phyloP scores from a whole-genome alignment of 2,329 filamentous ascomycete species.

The Sarocladium oryzae region DNA sequence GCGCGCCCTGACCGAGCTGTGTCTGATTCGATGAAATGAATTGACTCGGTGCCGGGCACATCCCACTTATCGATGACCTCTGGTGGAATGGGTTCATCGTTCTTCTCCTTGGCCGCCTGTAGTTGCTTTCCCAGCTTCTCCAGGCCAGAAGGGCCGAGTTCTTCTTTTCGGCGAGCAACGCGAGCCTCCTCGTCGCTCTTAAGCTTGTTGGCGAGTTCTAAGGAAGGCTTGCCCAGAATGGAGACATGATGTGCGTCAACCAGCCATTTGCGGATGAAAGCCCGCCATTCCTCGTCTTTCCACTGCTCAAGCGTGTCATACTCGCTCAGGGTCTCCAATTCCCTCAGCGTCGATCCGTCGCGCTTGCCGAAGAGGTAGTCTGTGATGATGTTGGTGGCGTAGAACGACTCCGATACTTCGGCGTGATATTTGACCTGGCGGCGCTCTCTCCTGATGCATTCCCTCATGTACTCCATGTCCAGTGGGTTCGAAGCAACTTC shows the following conservation, averaged over 20 bases:
- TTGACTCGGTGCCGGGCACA: conserved; percentile 81
- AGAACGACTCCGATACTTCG: conserved; percentile 75
- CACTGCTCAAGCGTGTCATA: conserved; percentile 69
- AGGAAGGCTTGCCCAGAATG: conserved; percentile 80
- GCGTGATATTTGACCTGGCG: conserved; percentile 78
- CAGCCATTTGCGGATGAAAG: conserved; percentile 78
- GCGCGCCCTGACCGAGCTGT: conserved; percentile 80
- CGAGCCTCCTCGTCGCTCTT: conserved; percentile 76
- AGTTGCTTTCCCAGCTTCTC: conserved; percentile 68
- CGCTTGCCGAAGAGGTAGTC: conserved; percentile 87
- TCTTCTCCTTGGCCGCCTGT: conserved; percentile 78
- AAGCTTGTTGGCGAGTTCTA: conserved; percentile 69
- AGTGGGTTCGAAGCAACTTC: conserved; percentile 75
- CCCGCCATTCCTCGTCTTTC: conserved; percentile 78
- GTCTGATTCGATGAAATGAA: conserved; percentile 86
- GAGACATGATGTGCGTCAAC: conserved; percentile 80
- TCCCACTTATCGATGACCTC: conserved; percentile 74
- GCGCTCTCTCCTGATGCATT: conserved; percentile 77
- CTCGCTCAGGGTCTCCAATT: conserved; percentile 49
- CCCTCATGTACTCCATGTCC: conserved; percentile 83
- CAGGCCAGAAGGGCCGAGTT: conserved; percentile 76
- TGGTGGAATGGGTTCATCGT: conserved; percentile 78
- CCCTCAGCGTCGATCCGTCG: conserved; percentile 68
- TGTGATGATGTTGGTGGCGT: conserved; percentile 78
- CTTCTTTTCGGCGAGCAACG: conserved; percentile 69